phyloP scores from a whole-genome alignment of 2,329 filamentous ascomycete species.

The Verticillium nubilum region DNA sequence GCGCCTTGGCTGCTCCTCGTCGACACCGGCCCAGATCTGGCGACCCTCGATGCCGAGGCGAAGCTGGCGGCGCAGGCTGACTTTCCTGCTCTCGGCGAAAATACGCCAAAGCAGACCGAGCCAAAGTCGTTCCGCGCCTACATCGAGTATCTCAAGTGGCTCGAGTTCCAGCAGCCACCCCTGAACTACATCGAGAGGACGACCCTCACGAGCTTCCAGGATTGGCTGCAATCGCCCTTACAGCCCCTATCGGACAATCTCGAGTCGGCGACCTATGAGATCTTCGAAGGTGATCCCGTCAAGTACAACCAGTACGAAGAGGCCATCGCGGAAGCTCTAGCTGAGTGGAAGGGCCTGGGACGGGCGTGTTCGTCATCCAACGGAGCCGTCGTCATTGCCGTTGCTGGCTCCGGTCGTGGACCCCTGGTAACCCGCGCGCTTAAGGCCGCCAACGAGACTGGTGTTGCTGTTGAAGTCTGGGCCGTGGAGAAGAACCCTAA shows the following conservation, averaged over 20 bases:
- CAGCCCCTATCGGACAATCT: constrained; percentile 95
- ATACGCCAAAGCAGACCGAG: constrained; percentile 39
- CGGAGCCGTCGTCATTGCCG: constrained; percentile 75
- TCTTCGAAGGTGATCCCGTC: constrained; percentile 96
- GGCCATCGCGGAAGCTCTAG: constrained; percentile 74
- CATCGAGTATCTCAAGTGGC: constrained; percentile 74
- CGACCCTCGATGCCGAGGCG: constrained; percentile 5
- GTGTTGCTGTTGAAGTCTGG: constrained; percentile 78
- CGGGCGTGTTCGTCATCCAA: constrained; percentile 70
- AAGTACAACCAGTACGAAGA: constrained; percentile 96
- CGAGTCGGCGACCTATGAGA: constrained; percentile 95
- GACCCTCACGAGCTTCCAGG: constrained; percentile 63
- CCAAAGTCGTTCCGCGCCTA: constrained; percentile 34
- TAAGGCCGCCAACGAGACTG: constrained; percentile 69
- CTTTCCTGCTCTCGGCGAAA: constrained; percentile 69
- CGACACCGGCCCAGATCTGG: constrained; percentile 47
- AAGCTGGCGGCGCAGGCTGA: constrained; percentile 34
- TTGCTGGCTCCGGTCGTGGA: constrained; percentile 88
- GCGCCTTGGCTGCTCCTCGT: constrained; percentile 59
- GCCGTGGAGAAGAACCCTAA: constrained; percentile 98
- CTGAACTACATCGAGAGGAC: constrained; percentile 44
- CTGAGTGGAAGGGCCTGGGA: constrained; percentile 67
- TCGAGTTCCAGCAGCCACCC: constrained; percentile 76
- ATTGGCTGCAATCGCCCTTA: constrained; percentile 91
- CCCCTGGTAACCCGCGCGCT: constrained; percentile 86